Percentiles rank a stretch among this genome's conserved stretches.
Evolutionary conservation across 2,329 filamentous ascomycete species (phyloP).

Genomic region (Pseudogymnoascus sp.): DNA sequence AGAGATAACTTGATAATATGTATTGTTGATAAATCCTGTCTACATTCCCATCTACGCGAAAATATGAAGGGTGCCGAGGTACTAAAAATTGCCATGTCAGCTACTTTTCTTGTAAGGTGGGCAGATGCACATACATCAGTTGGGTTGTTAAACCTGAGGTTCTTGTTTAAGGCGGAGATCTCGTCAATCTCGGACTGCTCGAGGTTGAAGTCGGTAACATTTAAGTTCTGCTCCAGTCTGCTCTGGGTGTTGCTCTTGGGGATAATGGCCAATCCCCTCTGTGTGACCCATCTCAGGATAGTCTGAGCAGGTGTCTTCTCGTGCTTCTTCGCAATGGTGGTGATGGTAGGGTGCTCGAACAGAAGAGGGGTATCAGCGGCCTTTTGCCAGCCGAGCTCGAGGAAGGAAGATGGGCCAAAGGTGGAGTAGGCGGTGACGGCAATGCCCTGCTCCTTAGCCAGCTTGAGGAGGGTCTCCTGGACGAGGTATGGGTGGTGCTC

Average conservation of each 20-base stretch:
- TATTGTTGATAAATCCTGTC: constrained; percentile 8
- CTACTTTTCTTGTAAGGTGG: constrained; percentile 5
- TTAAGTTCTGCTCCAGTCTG: constrained; percentile 59
- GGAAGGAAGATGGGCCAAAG: constrained; percentile 73
- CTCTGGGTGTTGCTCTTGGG: constrained; percentile 63
- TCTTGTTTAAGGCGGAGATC: constrained; percentile 59
- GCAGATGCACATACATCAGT: constrained; percentile 50
- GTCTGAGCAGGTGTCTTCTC: constrained; percentile 72
- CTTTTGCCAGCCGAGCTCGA: constrained; percentile 67
- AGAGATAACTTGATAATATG: neutral
- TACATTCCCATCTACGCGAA: constrained; percentile 38
- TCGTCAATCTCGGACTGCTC: constrained; percentile 58
- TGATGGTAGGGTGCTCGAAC: constrained; percentile 63
- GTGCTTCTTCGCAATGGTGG: constrained; percentile 60
- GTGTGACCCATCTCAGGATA: constrained; percentile 80
- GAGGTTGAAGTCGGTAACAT: constrained; percentile 60
- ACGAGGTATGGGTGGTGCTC: constrained; percentile 88
- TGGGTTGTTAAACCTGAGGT: constrained; percentile 72
- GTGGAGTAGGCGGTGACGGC: constrained; percentile 77
- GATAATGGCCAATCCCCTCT: constrained; percentile 74
- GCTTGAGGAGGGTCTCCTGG: constrained; percentile 63
- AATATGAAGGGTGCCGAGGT: constrained; percentile 47
- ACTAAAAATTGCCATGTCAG: constrained; percentile 23
- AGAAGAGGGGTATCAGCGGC: constrained; percentile 61
- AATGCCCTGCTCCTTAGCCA: constrained; percentile 65